Evolutionary conservation across 2,329 filamentous ascomycete genomes (phyloP).

Genomic region (Fusarium coffeatum): DNA sequence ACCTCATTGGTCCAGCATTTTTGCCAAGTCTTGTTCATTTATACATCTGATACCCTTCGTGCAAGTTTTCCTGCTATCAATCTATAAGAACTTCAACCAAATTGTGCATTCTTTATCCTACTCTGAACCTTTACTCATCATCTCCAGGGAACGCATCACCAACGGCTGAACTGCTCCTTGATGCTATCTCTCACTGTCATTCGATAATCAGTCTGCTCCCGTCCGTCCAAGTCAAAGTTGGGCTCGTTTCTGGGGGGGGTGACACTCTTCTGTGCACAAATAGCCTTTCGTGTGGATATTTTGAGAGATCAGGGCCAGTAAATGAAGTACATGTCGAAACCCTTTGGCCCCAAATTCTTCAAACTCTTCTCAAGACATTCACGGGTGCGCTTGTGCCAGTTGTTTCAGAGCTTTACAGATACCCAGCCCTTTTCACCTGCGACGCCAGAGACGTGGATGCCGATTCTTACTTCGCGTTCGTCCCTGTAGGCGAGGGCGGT

Average conservation of each 20-base stretch:
- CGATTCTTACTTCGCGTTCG: conserved; percentile 74
- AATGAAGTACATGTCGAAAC: conserved; percentile 58
- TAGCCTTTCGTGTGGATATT: conserved; percentile 78
- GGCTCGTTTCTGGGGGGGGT: conserved; percentile 77
- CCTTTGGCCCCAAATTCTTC: conserved; percentile 70
- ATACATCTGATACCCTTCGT: conserved; percentile 21
- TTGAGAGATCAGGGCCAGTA: too few relatives aligned
- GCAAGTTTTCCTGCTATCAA: conserved; percentile 2
- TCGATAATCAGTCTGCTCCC: conserved; percentile 78
- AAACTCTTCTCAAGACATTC: conserved; percentile 71
- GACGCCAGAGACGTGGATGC: conserved; percentile 72
- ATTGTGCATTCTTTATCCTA: neutral
- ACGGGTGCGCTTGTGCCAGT: conserved; percentile 76
- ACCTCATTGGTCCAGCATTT: conserved; percentile 16
- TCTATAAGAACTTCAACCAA: neutral
- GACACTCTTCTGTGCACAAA: conserved; percentile 71
- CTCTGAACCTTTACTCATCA: conserved; percentile 62
- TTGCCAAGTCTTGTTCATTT: conserved; percentile 1
- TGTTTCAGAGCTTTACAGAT: conserved; percentile 86
- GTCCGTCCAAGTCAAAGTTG: conserved; percentile 82
- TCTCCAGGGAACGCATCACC: too few relatives aligned
- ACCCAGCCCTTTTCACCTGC: conserved; percentile 75
- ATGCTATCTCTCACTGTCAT: conserved; percentile 70
- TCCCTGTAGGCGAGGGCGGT: conserved; percentile 84
- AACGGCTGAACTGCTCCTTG: too few relatives aligned